Evolutionary conservation across 495 filamentous ascomycete species (phyloP), one percentile per base, ranked within the genome.

Genomic region (Neurospora cerealis): DNA sequence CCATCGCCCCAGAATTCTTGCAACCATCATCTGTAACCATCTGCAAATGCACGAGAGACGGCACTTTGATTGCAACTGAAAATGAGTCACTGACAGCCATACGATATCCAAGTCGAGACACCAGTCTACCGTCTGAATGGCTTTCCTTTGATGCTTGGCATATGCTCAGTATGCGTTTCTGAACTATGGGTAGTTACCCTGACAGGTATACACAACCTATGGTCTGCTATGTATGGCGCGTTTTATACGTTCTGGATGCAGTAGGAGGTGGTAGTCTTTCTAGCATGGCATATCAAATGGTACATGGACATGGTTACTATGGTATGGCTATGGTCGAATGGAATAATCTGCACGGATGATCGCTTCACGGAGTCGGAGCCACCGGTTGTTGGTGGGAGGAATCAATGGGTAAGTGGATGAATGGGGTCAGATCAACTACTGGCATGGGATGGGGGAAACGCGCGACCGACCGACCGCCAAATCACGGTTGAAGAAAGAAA

Each of bases 41-140:
- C 54, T 66, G 76, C 77, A 74, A 46, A 70, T 71, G 73, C 76
- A 74, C 19, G 69, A 69, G 54, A 44, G n/a, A 72, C 66, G 71
- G 75, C 54, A 66, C 28, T 34, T 66, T 62, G 54, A 62, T 34
- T 62, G 54, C 24, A 34, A 62, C 54, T 66, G 6, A 17, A 66
- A 17, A 70, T 80, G 77, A 80, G 70, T 80, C 80, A 80, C 78
- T 73, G 74, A 70, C 42, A 70, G 69, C 80, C 80, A 82, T 72
- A 80, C 79, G 69, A 75, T 78, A 54, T 77, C 73, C 44, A 66
- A 19, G 28, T 34, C 54, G 7, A 66, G 1, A 66, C 1, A 34
- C 2, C 28, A 32, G 13, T 66, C 54, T 34, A 62, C 7, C 28
- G 15, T 62, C 15, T 19, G 54, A 34, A 34, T 17, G 54, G 54